Evolutionary conservation across 2,329 filamentous ascomycete genomes (phyloP).

Genomic region (Hypoxylon sp.): DNA sequence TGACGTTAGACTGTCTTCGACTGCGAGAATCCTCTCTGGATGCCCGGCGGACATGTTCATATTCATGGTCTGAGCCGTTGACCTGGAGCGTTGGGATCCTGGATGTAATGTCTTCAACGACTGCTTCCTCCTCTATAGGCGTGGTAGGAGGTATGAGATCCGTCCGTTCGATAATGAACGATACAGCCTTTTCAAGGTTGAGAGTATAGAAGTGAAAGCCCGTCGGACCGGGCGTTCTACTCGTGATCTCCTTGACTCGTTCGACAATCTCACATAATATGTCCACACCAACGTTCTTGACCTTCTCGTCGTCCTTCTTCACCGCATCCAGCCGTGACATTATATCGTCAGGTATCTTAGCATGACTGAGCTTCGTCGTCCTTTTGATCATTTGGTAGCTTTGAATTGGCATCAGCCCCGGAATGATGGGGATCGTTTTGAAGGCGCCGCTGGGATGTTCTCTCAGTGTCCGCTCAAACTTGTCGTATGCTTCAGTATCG

Average conservation of each 20-base stretch:
- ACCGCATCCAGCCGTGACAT: conserved; percentile 78
- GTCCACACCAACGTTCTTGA: conserved; percentile 83
- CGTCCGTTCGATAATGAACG: conserved; percentile 89
- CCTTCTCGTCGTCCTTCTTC: conserved; percentile 82
- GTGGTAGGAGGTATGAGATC: conserved; percentile 78
- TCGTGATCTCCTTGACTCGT: conserved; percentile 76
- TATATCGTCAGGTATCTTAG: conserved; percentile 79
- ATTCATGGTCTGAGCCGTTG: conserved; percentile 60
- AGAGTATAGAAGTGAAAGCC: conserved; percentile 99
- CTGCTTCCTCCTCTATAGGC: conserved; percentile 62
- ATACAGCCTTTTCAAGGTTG: conserved; percentile 95
- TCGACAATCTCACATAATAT: conserved; percentile 88
- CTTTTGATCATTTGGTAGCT: conserved; percentile 95
- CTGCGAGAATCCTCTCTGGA: conserved; percentile 53
- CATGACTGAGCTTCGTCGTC: conserved; percentile 94
- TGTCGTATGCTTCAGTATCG: conserved; percentile 83
- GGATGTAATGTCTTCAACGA: conserved; percentile 61
- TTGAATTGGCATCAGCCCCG: conserved; percentile 97
- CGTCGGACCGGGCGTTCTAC: conserved; percentile 68
- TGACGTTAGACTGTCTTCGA: conserved; percentile 80
- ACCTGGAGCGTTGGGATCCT: conserved; percentile 62
- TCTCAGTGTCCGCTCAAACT: conserved; percentile 81
- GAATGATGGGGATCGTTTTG: conserved; percentile 88
- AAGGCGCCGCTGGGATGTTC: conserved; percentile 88
- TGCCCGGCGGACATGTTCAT: conserved; percentile 49